Percentiles rank a stretch among this genome's conserved stretches.
phyloP scores from a whole-genome alignment of 164 flowering plant species.

The Annona squamosa region DNA sequence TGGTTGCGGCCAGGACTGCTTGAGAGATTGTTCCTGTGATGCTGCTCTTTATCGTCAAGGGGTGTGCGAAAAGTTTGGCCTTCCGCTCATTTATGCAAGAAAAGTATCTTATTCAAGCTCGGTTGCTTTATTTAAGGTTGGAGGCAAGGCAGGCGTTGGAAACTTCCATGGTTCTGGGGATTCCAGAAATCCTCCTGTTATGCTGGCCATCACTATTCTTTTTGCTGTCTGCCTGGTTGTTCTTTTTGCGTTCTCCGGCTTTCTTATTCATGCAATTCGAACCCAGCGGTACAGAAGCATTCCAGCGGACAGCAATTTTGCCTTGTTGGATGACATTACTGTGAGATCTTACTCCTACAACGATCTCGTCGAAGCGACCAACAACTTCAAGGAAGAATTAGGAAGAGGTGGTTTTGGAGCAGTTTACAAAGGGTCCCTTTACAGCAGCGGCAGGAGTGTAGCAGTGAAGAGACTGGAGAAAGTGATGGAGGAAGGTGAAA shows the following conservation, averaged over 20 bases:
- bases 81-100: constrained; percentile 26
- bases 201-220: constrained; percentile 8
- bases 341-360: constrained; percentile 2
- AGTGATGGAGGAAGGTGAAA: constrained; percentile 15
- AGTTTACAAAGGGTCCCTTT: constrained; percentile 12
- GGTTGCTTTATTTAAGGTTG: neutral
- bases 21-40: constrained; percentile 31
- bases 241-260: constrained; percentile 1
- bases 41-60: constrained; percentile 15
- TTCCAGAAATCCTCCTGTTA: neutral
- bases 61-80: constrained; percentile 17
- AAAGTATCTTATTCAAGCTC: neutral
- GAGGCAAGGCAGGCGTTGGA: neutral
- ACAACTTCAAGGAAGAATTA: constrained; percentile 12
- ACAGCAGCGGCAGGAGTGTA: neutral
- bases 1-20: constrained; percentile 28
- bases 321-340: constrained; percentile 3
- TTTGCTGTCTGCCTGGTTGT: neutral
- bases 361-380: constrained; percentile 11
- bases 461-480: constrained; percentile 18
- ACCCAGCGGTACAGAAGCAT: neutral
- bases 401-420: constrained; percentile 16
- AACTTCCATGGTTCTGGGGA: too few species aligned
- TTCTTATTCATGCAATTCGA: constrained; percentile 1
- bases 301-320: neutral